Base-by-base conservation (phyloP, 106 monocot genomes). In the Dactylorhiza incarnata region DNA sequence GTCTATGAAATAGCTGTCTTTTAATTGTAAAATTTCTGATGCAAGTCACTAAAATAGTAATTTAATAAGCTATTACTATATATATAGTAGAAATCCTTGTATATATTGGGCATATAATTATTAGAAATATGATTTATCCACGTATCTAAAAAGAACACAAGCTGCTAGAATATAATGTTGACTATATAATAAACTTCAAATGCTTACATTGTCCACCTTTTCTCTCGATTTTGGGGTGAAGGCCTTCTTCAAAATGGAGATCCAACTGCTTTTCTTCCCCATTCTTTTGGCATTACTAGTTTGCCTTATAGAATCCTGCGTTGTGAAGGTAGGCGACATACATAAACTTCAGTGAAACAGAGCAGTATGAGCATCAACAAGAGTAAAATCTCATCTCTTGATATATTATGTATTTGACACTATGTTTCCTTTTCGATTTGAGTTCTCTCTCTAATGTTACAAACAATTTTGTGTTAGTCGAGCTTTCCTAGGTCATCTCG, bases 221-320 rank as follows among this genome's bases (percentile, higher is more conserved):
- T 90, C 85, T 82, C 90, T 95, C 7, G 91, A 79, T 74, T 65
- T 82, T 71, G 87, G 29, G 55, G 86, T 78, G 79, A 92, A 92
- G 48, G 87, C 84, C 81, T 54, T 95, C 79, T 80, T 95, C 56
- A 95, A 74, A 59, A 88, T 86, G 48, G 87, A 82, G 49, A 95
- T 73, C 95, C 95, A 95, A 73, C 61, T 83, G 48, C 92, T 86
- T 81, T 90, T 95, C 90, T 88, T 95, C 75, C 90, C 85, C 92
- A 92, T 95, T 12, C 81, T 75, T 63, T 76, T 83, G 25, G 78
- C 78, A 86, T 87, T 55, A 77, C 77, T 76, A 46, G 72, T 62
- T 75, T 45, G 19, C 29, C 13, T 61, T 25, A 52, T 61, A n/a
- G 16, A 79, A 62, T 9, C 58, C 78, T 79, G 75, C 43, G 12